These are phyloP conservation scores for Hypoxylon perforatum DNA, from an alignment of 495 filamentous ascomycete species.

Conservation along the genomic window DNA sequence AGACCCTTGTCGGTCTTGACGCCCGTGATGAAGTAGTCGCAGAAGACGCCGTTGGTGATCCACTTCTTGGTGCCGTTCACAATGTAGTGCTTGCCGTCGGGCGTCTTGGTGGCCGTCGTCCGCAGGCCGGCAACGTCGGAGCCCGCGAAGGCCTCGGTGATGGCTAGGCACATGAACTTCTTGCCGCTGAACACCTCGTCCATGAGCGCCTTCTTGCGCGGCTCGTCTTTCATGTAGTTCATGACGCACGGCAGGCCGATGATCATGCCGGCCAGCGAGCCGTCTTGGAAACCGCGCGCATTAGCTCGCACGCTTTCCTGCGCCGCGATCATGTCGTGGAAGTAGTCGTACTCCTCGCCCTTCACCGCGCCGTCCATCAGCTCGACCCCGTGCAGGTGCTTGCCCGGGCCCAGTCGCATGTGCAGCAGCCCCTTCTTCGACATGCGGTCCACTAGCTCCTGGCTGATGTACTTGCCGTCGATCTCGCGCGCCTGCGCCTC, in stretches of 20 bases:
- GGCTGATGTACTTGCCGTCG: slow-evolving; percentile 77
- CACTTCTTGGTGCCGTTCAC: slow-evolving; percentile 93
- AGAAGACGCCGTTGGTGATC: slow-evolving; percentile 90
- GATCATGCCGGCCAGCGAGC: slow-evolving; percentile 79
- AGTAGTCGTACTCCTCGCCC: slow-evolving; percentile 87
- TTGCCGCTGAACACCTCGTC: slow-evolving; percentile 80
- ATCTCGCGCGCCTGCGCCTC: slow-evolving; percentile 83
- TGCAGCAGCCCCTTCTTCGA: slow-evolving; percentile 76
- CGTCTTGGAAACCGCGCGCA: slow-evolving; percentile 73
- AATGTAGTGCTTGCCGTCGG: slow-evolving; percentile 86
- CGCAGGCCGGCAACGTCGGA: slow-evolving; percentile 86
- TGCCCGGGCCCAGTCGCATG: slow-evolving; percentile 86
- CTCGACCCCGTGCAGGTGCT: slow-evolving; percentile 77
- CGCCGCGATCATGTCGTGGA: slow-evolving; percentile 80
- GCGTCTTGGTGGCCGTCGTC: slow-evolving; percentile 82
- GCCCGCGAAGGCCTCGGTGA: slow-evolving; percentile 90
- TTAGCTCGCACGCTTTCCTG: slow-evolving; percentile 80
- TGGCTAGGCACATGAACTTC: slow-evolving; percentile 89
- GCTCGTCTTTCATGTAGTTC: slow-evolving; percentile 77
- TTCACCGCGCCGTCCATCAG: slow-evolving; percentile 76
- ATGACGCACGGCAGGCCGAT: slow-evolving; percentile 85
- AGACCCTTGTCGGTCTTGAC: slow-evolving; percentile 87
- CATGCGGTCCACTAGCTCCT: slow-evolving; percentile 83
- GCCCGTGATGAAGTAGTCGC: slow-evolving; percentile 85
- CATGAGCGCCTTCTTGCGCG: slow-evolving; percentile 72